These are phyloP conservation scores for Ajuga reptans DNA, from an alignment of 305 asterid species.

Conservation along the genomic window DNA sequence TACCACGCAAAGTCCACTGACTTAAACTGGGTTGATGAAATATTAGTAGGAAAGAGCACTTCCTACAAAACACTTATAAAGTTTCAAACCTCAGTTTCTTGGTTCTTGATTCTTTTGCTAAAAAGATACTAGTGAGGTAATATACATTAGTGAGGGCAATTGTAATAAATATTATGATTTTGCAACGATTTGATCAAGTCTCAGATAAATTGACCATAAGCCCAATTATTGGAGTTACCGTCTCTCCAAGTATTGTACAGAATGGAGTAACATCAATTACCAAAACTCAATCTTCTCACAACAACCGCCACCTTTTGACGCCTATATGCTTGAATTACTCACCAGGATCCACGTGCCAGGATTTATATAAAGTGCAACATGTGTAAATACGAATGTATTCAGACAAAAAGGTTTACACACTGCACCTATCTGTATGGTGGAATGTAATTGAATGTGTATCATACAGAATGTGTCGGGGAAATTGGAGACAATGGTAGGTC, in stretches of 20 bases:
- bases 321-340: neutral
- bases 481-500: no score
- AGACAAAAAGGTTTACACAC: neutral
- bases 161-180: neutral
- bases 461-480: no score
- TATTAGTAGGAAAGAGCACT: neutral
- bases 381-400: neutral
- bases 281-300: no score
- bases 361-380: neutral
- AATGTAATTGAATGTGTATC: no score
- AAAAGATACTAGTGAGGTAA: neutral
- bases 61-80: neutral
- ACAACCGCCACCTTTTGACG: no score
- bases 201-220: neutral
- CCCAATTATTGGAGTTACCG: neutral
- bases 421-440: neutral
- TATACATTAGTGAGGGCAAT: neutral
- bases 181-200: neutral
- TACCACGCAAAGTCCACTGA: constrained; percentile 10
- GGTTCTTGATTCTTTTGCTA: neutral
- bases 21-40: neutral
- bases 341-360: neutral
- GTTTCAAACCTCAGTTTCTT: constrained; percentile 7
- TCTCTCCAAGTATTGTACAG: neutral
- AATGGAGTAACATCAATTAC: neutral